A percentile compares a stretch with the other conserved stretches of the same genome.
Evolutionary conservation across 495 filamentous ascomycete genomes (phyloP).

Genomic region (Penicillium malachiteum): DNA sequence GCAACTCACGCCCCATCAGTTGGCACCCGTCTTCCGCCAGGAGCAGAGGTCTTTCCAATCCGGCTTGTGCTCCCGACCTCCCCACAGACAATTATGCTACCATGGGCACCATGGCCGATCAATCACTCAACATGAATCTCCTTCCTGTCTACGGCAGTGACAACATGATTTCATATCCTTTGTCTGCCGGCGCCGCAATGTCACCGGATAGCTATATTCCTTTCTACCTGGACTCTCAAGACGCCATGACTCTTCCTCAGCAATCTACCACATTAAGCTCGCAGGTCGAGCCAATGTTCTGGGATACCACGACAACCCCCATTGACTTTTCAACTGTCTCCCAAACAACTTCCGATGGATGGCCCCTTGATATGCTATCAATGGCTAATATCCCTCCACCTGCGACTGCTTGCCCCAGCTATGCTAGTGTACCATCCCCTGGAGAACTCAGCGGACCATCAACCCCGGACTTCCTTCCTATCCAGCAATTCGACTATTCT

Average conservation of each 20-base stretch:
- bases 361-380: slow-evolving; percentile 41
- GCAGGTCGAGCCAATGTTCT: slow-evolving; percentile 34
- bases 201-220: slow-evolving; percentile 29
- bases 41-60: slow-evolving; percentile 34
- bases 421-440: slow-evolving; percentile 42
- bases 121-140: slow-evolving; percentile 15
- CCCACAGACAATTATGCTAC: slow-evolving; percentile 27
- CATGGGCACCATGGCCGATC: slow-evolving; percentile 27
- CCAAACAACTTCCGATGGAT: slow-evolving; percentile 32
- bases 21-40: slow-evolving; percentile 63
- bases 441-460: slow-evolving; percentile 51
- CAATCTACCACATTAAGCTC: slow-evolving; percentile 39
- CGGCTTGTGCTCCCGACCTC: slow-evolving; percentile 21
- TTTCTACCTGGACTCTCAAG: slow-evolving; percentile 32
- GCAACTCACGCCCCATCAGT: slow-evolving; percentile 58
- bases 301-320: slow-evolving; percentile 23
- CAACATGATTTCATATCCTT: slow-evolving; percentile 29
- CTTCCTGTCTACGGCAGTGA: slow-evolving; percentile 22
- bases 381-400: slow-evolving; percentile 39
- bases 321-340: slow-evolving; percentile 20
- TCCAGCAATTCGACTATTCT: slow-evolving; percentile 40
- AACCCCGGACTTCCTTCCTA: slow-evolving; percentile 59
- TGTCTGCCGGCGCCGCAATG: slow-evolving; percentile 30
- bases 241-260: slow-evolving; percentile 37
- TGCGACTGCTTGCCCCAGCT: slow-evolving; percentile 32